Conservation (phyloP, 2,329 filamentous ascomycete genomes). For the Beauveria australis region DNA sequence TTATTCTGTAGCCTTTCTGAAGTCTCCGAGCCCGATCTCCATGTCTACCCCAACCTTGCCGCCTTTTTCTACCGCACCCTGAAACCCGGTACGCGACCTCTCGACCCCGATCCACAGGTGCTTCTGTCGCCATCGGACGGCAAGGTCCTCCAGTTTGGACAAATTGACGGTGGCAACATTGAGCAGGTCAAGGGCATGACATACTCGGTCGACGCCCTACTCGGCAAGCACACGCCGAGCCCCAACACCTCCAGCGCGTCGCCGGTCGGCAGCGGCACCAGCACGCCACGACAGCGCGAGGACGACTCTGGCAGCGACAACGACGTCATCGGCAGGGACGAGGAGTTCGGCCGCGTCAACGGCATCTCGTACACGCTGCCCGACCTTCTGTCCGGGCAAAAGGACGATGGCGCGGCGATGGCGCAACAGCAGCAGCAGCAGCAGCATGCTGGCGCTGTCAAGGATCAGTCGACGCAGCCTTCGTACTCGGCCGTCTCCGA, state of each 20-base stretch:
- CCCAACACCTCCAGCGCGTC: constrained; percentile 41
- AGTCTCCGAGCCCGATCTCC: constrained; percentile 80
- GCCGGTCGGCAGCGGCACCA: constrained; percentile 13
- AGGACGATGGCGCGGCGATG: constrained; percentile 33
- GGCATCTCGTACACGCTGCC: constrained; percentile 93
- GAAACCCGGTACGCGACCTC: constrained; percentile 77
- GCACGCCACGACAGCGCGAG: constrained; percentile 19
- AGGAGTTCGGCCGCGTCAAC: constrained; percentile 90
- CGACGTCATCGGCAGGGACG: constrained; percentile 67
- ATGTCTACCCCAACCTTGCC: constrained; percentile 83
- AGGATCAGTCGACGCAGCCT: constrained; percentile 62
- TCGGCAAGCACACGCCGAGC: constrained; percentile 58
- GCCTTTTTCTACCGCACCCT: constrained; percentile 95
- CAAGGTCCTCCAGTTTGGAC: constrained; percentile 82
- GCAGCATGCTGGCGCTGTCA: constrained; percentile 25
- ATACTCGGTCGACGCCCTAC: constrained; percentile 86
- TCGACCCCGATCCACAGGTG: constrained; percentile 73
- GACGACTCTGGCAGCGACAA: constrained; percentile 44
- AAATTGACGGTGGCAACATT: constrained; percentile 86
- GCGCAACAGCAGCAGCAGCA: constrained; percentile 14
- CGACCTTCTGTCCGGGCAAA: constrained; percentile 69
- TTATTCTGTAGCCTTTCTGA: constrained; percentile 58
- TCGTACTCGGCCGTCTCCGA: constrained; percentile 68
- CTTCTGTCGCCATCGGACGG: constrained; percentile 86
- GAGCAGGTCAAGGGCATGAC: constrained; percentile 99